A percentile compares a stretch with the other conserved stretches of the same genome.
phyloP scores from a whole-genome alignment of 257 asterid species.

The Phtheirospermum japonicum region DNA sequence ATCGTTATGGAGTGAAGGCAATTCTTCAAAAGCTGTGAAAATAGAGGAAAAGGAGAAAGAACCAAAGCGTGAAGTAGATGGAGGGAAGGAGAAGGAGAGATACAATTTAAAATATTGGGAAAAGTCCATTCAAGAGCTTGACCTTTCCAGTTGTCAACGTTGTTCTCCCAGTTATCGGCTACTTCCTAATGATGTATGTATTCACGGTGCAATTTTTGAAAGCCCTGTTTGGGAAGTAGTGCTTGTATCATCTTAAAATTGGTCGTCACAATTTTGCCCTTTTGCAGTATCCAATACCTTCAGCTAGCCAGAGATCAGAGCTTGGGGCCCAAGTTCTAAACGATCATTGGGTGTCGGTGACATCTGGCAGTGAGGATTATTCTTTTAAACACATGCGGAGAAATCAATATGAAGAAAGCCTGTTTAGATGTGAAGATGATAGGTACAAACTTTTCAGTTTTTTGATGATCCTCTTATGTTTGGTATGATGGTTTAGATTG shows the following conservation, averaged over 20 bases:
- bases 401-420: constrained; percentile 58
- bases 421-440: constrained; percentile 60
- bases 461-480: not conserved
- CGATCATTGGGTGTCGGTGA: constrained; percentile 93
- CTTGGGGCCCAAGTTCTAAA: constrained; percentile 79
- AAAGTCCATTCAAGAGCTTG: constrained; percentile 96
- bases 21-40: constrained; percentile 54
- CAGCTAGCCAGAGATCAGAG: constrained; percentile 83
- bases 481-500: not conserved
- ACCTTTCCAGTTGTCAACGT: constrained; percentile 72
- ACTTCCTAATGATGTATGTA: constrained; percentile 90
- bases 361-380: constrained; percentile 80
- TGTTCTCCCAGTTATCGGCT: constrained; percentile 96
- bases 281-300: constrained; percentile 78
- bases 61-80: constrained; percentile 71
- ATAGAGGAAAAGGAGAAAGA: constrained; percentile 77
- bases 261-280: constrained; percentile 8
- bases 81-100: constrained; percentile 74
- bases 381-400: constrained; percentile 60
- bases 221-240: constrained; percentile 10
- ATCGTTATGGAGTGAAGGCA: constrained; percentile 66
- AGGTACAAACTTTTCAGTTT: constrained; percentile 32
- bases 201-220: constrained; percentile 16
- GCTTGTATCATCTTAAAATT: constrained; percentile 1
- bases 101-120: constrained; percentile 77